phyloP scores from a whole-genome alignment of 345 rosid species.

The Camelina neglecta region DNA sequence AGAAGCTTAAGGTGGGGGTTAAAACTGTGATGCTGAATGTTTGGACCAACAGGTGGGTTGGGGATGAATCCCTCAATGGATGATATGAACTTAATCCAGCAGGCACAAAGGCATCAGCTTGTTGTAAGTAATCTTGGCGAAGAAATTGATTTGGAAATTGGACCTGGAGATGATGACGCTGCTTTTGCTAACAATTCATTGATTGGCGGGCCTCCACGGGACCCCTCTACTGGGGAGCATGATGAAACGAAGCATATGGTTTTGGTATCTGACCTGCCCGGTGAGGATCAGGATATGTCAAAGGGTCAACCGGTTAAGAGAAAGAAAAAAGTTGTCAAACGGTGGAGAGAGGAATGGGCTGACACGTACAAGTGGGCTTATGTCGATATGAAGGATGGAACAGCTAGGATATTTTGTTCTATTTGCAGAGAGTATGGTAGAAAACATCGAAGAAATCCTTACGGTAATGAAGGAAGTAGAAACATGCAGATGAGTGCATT shows the following conservation, averaged over 20 bases:
- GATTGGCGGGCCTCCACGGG: slow-evolving; percentile 66
- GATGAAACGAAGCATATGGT: slow-evolving; percentile 83
- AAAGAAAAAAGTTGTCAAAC: slow-evolving; percentile 96
- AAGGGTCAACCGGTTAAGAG: slow-evolving; percentile 73
- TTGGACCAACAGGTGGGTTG: slow-evolving; percentile 73
- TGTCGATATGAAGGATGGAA: slow-evolving; percentile 97
- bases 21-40: slow-evolving; percentile 91
- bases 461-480: slow-evolving; percentile 98
- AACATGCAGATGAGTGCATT: slow-evolving; percentile 99
- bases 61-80: slow-evolving; percentile 95
- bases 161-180: slow-evolving; percentile 89
- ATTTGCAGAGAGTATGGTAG: slow-evolving; percentile 97
- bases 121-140: slow-evolving; percentile 94
- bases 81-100: slow-evolving; percentile 97
- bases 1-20: slow-evolving; percentile 45
- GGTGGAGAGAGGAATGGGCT: slow-evolving; percentile 99
- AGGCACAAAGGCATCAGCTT: slow-evolving; percentile 93
- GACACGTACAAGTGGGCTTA: slow-evolving; percentile 99
- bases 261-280: slow-evolving; percentile 68
- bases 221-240: slow-evolving; percentile 77
- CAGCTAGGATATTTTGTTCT: slow-evolving; percentile 95
- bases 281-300: slow-evolving; percentile 73
- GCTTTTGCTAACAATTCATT: slow-evolving; percentile 79
- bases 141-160: slow-evolving; percentile 98
- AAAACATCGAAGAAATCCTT: slow-evolving; percentile 96